A percentile compares a stretch with the other conserved stretches of the same genome.
Evolutionary conservation across 441 rosid species (phyloP).

Genomic region (Erodium texanum): DNA sequence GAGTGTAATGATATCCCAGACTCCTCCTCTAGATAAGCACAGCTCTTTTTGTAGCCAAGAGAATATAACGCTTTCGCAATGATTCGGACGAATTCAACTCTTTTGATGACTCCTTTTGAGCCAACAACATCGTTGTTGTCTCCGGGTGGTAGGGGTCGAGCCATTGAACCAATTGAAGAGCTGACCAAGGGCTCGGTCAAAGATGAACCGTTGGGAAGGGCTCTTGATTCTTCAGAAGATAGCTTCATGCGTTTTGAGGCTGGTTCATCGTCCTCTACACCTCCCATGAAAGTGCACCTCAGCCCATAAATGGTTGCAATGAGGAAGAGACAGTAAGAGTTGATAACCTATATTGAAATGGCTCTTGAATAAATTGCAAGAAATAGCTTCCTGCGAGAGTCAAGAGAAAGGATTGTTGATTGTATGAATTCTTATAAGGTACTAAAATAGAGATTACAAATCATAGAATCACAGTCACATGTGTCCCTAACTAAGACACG

Average conservation of each 20-base stretch:
- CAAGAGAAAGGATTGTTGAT: not conserved
- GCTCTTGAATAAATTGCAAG: constrained; percentile 17
- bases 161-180: constrained; percentile 42
- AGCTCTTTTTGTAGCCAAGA: constrained; percentile 48
- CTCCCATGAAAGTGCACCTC: constrained; percentile 75
- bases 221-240: constrained; percentile 31
- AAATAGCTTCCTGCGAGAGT: constrained; percentile 29
- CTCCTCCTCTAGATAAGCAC: constrained; percentile 56
- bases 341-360: constrained; percentile 1
- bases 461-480: not conserved
- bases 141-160: constrained; percentile 45
- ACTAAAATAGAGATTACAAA: no score
- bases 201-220: constrained; percentile 39
- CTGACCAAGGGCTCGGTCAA: constrained; percentile 26
- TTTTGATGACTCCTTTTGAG: constrained; percentile 44
- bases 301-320: constrained; percentile 47
- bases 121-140: constrained; percentile 50
- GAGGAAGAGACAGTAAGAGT: constrained; percentile 10
- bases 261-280: constrained; percentile 64
- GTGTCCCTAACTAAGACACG: no score
- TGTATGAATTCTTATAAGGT: no score
- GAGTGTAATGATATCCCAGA: constrained; percentile 49
- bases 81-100: constrained; percentile 49
- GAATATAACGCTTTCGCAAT: constrained; percentile 48
- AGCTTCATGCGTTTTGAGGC: constrained; percentile 51